Conservation (phyloP, 345 rosid genomes). For the Eucalyptus tenuipes region DNA sequence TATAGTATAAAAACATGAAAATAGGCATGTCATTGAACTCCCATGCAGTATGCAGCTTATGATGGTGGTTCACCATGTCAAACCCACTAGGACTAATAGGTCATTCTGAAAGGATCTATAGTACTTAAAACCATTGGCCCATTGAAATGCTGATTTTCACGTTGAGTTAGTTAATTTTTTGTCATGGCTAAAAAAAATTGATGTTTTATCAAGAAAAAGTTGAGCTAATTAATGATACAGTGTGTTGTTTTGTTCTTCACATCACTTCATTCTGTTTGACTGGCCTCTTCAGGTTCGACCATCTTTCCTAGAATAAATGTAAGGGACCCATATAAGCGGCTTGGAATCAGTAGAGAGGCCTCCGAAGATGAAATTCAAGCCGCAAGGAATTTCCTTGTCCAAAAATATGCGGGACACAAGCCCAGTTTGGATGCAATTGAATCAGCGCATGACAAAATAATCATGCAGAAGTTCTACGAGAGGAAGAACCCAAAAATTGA, state of each 20-base stretch:
- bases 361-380: slow-evolving; percentile 92
- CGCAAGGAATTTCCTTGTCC: slow-evolving; percentile 79
- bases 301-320: slow-evolving; percentile 79
- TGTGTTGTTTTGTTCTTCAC: neutral
- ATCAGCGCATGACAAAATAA: slow-evolving; percentile 84
- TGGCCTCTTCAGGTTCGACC: slow-evolving; percentile 25
- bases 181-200: neutral
- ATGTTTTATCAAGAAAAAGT: neutral
- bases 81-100: neutral
- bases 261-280: neutral
- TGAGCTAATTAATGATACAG: neutral
- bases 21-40: neutral
- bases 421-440: slow-evolving; percentile 92
- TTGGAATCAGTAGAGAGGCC: slow-evolving; percentile 92
- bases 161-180: neutral
- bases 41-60: neutral
- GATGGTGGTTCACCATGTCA: neutral
- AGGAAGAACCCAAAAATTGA: slow-evolving; percentile 81
- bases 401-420: slow-evolving; percentile 70
- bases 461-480: slow-evolving; percentile 85
- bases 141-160: neutral
- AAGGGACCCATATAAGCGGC: slow-evolving; percentile 76
- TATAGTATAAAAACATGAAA: neutral
- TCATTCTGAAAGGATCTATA: neutral
- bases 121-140: neutral